phyloP scores from a whole-genome alignment of 2,329 filamentous ascomycete species.

The Echinosphaeria canescens region DNA sequence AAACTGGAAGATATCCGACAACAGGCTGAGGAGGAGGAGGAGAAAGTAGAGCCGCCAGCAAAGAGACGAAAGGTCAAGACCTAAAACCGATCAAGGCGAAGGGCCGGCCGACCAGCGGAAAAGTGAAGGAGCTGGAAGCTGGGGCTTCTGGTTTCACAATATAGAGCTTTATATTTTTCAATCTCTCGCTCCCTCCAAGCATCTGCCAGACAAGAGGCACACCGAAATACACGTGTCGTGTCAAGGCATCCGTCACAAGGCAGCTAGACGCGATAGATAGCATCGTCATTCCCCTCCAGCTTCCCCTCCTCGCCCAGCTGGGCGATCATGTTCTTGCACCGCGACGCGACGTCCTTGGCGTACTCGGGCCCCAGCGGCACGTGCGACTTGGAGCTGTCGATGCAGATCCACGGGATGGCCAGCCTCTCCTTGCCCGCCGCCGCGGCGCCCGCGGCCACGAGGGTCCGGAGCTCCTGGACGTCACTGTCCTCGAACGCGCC shows the following conservation, averaged over 20 bases:
- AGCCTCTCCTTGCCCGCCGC: too few species aligned
- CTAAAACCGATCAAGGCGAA: too few species aligned
- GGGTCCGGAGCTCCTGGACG: slow-evolving; percentile 3
- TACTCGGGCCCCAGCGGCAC: slow-evolving; percentile 7
- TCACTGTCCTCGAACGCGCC: slow-evolving; percentile 6
- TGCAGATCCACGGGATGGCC: slow-evolving; percentile 3
- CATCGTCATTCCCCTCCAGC: slow-evolving; percentile 2
- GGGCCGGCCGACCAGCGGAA: too few species aligned
- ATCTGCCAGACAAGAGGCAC: too few species aligned
- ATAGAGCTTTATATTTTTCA: too few species aligned
- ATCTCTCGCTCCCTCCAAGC: too few species aligned
- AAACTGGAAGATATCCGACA: slow-evolving; percentile 4
- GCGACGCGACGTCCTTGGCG: slow-evolving; percentile 7
- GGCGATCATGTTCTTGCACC: slow-evolving; percentile 7
- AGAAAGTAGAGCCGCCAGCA: slow-evolving; percentile 6
- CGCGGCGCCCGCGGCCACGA: slow-evolving; percentile 1
- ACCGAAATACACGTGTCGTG: too few species aligned
- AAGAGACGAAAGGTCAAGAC: slow-evolving; percentile 8
- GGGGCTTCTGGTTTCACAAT: too few species aligned
- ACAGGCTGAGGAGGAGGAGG: slow-evolving; percentile 3
- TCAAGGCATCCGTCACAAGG: too few species aligned
- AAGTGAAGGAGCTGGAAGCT: too few species aligned
- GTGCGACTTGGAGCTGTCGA: slow-evolving; percentile 1
- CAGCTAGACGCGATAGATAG: too few species aligned
- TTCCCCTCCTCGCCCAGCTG: slow-evolving; percentile 6